Base-by-base conservation (phyloP, 495 filamentous ascomycete genomes). In the Penicillium angulare region DNA sequence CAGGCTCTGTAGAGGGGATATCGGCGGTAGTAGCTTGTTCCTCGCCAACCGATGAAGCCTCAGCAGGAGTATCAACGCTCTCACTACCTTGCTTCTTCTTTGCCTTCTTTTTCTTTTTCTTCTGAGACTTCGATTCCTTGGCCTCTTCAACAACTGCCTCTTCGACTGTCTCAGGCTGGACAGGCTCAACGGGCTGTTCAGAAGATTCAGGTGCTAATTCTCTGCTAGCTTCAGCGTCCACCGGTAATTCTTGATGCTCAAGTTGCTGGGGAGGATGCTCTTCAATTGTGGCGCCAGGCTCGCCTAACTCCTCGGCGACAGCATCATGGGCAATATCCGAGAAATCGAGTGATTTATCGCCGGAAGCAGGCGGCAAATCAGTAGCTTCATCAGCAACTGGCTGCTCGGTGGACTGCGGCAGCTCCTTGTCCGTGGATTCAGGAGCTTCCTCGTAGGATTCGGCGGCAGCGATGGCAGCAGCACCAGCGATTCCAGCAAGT, bases 81-180 rank as follows among this genome's bases (percentile, higher is more conserved):
- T 67, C 55, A 15, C 23, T 49, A 9, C 20, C 40, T 18, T 57
- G 60, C 12, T 52, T 56, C 55, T 70, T 69, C 55, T 70, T 69
- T 20, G 57, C 57, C 53, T 65, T 71, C 43, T 69, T 71, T 31
- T 72, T 69, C 51, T 65, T 69, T 38, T 66, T 72, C 56, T 73
- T 72, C 50, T 66, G 67, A 0, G 70, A 66, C 29, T 56, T 58
- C 2, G 55, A 34, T 1, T 57, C 42, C 5, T 53, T 46, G 0
- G 43, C 6, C 8, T 56, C 53, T n/a, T 67, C 60, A 7, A 38
- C 34, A 38, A 41, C 36, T 3, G 52, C 6, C 10, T 62, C 57
- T 38, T 64, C 56, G 0, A 45, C 15, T 1, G 39, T 29, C 9
- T 55, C 32, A 13, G 40, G 5, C 27, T 53, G 26, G 22, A 22